Evolutionary conservation across 2,329 filamentous ascomycete genomes (phyloP), one percentile per base, ranked within the genome.

Genomic region (Ophiostoma sp.): DNA sequence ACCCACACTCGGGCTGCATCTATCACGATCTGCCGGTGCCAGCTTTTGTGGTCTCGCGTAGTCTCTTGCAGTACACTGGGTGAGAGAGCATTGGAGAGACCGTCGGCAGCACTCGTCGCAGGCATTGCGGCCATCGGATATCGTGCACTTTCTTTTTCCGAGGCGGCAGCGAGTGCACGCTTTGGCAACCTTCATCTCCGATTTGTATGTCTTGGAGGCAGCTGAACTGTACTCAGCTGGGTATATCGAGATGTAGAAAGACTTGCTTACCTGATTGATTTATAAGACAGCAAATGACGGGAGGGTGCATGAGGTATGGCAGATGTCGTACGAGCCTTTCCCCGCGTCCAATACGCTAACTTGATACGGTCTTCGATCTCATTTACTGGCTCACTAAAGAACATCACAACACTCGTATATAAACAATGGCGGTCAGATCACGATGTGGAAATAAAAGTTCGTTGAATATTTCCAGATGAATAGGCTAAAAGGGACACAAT

Each of bases 161-260:
- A 41, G 36, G 20, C 64, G 64, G n/a, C 64, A 66, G 8, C 64
- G 64, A 41, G 36, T 66, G 33, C 64, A 66, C 3, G 64, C 64
- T 36, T 66, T 66, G n/a, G 64, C 36, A 36, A 66, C 64, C 36
- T 66, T 66, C 64, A 66, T 66, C 15, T 36, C 23, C 17, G n/a
- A 27, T 27, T 27, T 23, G 52, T 27, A 13, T 23, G 52, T 13
- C 10, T 17, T 57, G 7, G 8, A 54, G n/a, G 10, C 48, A n/a
- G 5, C 3, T 4, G 3, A 27, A 27, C 10, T 6, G n/a, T 27
- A 27, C 10, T 57, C 3, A 23, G 52, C 52, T 13, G 11, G n/a
- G 23, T 57, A 57, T 5, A 57, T 27, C 10, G n/a, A 27, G 11
- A 13, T 11, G 23, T 57, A 27, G 5, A n/a, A 48, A 20, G 4